Base-by-base conservation (phyloP, 192 early-diverging fungal genomes). In the Rhizoclosmatium globosum region DNA sequence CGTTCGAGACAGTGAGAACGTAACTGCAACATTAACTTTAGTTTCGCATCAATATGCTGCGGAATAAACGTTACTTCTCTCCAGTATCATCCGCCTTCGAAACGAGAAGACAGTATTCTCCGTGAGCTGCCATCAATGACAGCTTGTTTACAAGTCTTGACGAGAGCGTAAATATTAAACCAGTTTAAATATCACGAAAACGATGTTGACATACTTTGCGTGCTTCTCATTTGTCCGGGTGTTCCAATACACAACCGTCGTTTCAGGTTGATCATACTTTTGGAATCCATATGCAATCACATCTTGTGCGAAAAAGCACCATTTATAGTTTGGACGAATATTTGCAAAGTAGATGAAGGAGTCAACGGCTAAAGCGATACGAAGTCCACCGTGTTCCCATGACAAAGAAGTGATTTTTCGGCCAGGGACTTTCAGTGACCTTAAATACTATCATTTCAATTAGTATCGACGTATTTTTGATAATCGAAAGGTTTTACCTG, bases 301-400 rank as follows among this genome's bases (percentile, higher is more conserved):
- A 68, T 90, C 84, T 1, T 78, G 43, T 3, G 86, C 84, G 57
- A 90, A 86, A 50, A 79, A 82, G 31, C 83, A 78, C 86, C 86
- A 89, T 53, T 83, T 81, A 64, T 91, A 89, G 71, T 90, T 82
- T 3, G 85, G 85, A 31, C 89, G 83, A 58, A 91, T 83, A 80
- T 91, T 90, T 7, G 87, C 89, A 78, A 91, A 91, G 82, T 87
- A 91, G 46, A 91, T 86, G 65, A 89, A 88, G 2, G 86, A 86
- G 64, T 91, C 90, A 42, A 91, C 89, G 2, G 88, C 87, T 6
- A 91, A 65, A 21, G 90, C 90, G 21, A 91, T 84, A 2, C 89
- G 81, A n/a, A 88, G 60, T 2, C 87, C 88, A 50, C 75, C 84
- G 53, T 85, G 77, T 48, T 91, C 90, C 90, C 90, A 91, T n/a